Conservation (phyloP, 169 alveolate species). For the Perkinsus olseni region DNA sequence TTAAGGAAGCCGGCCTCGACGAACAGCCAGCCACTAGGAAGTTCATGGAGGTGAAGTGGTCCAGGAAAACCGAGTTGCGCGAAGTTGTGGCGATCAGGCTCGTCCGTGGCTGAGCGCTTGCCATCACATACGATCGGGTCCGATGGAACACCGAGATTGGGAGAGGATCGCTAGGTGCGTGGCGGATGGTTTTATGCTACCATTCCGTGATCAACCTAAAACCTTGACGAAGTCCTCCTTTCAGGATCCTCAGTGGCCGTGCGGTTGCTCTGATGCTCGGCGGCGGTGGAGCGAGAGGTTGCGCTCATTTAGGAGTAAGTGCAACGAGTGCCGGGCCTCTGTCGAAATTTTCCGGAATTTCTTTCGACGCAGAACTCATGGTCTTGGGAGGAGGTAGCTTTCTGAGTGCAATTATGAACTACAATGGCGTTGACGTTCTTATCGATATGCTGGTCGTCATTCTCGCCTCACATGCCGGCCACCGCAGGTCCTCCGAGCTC, state of each 20-base stretch:
- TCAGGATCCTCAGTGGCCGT: conserved; percentile 2
- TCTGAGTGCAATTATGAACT: too few relatives aligned
- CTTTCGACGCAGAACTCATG: too few relatives aligned
- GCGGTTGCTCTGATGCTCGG: conserved; percentile 1
- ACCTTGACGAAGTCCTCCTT: background rate
- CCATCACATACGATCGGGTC: background rate
- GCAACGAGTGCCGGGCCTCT: too few relatives aligned
- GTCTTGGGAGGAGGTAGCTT: too few relatives aligned
- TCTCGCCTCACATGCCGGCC: too few relatives aligned
- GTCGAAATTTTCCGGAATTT: too few relatives aligned
- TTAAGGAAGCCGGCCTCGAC: background rate
- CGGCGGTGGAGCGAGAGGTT: conserved; percentile 12
- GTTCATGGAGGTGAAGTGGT: conserved; percentile 7
- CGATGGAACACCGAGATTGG: background rate
- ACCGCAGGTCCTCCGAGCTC: background rate
- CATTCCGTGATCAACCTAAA: background rate
- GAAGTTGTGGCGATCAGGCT: background rate
- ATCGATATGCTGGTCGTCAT: too few relatives aligned
- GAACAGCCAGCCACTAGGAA: background rate
- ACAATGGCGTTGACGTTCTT: too few relatives aligned
- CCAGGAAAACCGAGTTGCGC: background rate
- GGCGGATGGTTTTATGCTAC: background rate
- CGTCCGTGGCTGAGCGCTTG: background rate
- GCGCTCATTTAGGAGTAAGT: conserved; percentile 9
- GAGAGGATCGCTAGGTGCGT: background rate